Evolutionary conservation across 169 alveolate species (phyloP).

Genomic region (Theileria orientalis): DNA sequence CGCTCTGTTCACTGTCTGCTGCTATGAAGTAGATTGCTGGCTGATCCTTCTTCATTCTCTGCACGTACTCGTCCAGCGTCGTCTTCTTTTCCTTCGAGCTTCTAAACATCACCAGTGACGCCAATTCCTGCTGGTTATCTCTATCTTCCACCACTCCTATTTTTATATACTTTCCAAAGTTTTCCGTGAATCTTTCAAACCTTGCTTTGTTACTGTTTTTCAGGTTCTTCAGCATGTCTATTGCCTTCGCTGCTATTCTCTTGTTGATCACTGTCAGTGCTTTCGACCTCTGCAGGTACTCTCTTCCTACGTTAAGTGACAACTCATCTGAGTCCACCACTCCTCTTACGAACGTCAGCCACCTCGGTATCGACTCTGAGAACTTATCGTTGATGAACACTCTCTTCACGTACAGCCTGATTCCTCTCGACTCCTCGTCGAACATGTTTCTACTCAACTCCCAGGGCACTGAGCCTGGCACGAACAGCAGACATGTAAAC

Average conservation of each 20-base stretch:
- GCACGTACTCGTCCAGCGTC: conserved; percentile 89
- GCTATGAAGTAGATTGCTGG: conserved; percentile 92
- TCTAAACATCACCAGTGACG: conserved; percentile 87
- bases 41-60: conserved; percentile 89
- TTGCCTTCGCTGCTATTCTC: conserved; percentile 89
- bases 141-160: conserved; percentile 97
- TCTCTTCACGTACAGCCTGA: conserved; percentile 95
- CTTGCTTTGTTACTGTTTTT: conserved; percentile 79
- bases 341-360: conserved; percentile 95
- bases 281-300: conserved; percentile 91
- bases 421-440: conserved; percentile 92
- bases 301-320: conserved; percentile 97
- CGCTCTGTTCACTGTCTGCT: conserved; percentile 89
- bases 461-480: conserved; percentile 91
- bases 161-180: conserved; percentile 88
- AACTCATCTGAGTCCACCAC: conserved; percentile 97
- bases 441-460: conserved; percentile 84
- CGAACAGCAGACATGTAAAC: conserved; percentile 92
- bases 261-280: conserved; percentile 92
- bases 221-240: conserved; percentile 87
- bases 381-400: conserved; percentile 96
- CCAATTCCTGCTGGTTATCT: conserved; percentile 91
- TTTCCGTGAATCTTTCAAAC: conserved; percentile 89
- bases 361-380: conserved; percentile 92
- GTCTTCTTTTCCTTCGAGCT: conserved; percentile 81